Conservation (phyloP, 2,329 filamentous ascomycete genomes). For the Xylaria sp. region DNA sequence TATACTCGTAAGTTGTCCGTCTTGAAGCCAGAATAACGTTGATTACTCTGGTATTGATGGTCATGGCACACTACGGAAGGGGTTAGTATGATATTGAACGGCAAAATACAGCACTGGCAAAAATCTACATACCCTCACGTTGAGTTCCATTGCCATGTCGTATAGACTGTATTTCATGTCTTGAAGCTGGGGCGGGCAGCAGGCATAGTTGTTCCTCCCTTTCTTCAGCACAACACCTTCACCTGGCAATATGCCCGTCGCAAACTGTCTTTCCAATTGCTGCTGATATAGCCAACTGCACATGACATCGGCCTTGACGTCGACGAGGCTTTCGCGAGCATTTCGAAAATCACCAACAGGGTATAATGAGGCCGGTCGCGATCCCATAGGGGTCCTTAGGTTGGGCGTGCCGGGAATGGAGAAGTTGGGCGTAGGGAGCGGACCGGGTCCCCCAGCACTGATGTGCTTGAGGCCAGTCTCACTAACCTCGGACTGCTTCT, state of each 20-base stretch:
- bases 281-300: conserved; percentile 72
- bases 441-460: conserved; percentile 25
- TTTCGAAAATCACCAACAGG: conserved; percentile 57
- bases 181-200: conserved; percentile 54
- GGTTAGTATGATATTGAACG: conserved; percentile 30
- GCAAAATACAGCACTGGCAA: background rate
- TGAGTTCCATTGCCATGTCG: conserved; percentile 54
- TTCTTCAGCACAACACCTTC: conserved; percentile 57
- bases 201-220: conserved; percentile 53
- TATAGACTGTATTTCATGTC: conserved; percentile 52
- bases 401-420: conserved; percentile 41
- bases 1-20: conserved; percentile 62
- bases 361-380: conserved; percentile 50
- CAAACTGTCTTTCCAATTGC: conserved; percentile 63
- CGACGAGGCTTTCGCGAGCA: conserved; percentile 58
- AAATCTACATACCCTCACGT: conserved; percentile 52
- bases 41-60: conserved; percentile 73
- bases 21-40: conserved; percentile 64
- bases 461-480: conserved; percentile 35
- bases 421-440: conserved; percentile 31
- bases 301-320: conserved; percentile 71
- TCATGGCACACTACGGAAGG: conserved; percentile 70
- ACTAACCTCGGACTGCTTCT: conserved; percentile 40
- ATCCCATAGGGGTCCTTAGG: conserved; percentile 40
- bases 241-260: conserved; percentile 52